A percentile compares a stretch with the other conserved stretches of the same genome.
These are phyloP conservation scores for Turritis glabra DNA, from an alignment of 345 rosid genomes.

Conservation along the genomic window DNA sequence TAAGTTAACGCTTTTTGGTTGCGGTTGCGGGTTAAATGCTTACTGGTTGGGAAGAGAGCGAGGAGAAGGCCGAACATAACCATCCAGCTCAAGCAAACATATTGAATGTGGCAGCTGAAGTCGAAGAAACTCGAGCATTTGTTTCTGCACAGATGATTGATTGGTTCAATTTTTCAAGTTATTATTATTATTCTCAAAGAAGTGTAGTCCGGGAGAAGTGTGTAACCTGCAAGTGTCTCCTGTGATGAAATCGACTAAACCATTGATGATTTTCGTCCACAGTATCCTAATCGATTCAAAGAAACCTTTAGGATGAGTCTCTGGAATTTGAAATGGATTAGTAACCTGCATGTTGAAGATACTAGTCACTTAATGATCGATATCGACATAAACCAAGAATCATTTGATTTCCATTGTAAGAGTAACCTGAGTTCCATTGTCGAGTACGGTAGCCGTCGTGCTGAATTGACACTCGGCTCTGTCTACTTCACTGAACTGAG, in stretches of 20 bases:
- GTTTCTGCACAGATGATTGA: constrained; percentile 43
- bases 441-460: constrained; percentile 75
- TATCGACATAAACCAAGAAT: background rate
- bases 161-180: background rate
- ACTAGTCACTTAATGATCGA: background rate
- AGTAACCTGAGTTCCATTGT: constrained; percentile 85
- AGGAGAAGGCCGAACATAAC: constrained; percentile 73
- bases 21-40: background rate
- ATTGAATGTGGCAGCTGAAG: constrained; percentile 88
- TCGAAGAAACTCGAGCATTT: constrained; percentile 83
- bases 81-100: constrained; percentile 89
- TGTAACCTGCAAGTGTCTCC: constrained; percentile 85
- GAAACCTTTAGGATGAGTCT: constrained; percentile 58
- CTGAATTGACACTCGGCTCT: constrained; percentile 90
- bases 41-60: constrained; percentile 76
- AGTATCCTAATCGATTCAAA: constrained; percentile 59
- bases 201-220: background rate
- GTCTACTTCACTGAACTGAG: constrained; percentile 80
- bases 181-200: background rate
- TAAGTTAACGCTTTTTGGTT: background rate
- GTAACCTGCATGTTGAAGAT: constrained; percentile 50
- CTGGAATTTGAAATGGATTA: constrained; percentile 62
- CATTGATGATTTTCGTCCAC: constrained; percentile 64
- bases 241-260: constrained; percentile 66
- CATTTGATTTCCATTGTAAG: background rate